Evolutionary conservation across 2,329 filamentous ascomycete genomes (phyloP).

Genomic region (Fusarium mangiferae): DNA sequence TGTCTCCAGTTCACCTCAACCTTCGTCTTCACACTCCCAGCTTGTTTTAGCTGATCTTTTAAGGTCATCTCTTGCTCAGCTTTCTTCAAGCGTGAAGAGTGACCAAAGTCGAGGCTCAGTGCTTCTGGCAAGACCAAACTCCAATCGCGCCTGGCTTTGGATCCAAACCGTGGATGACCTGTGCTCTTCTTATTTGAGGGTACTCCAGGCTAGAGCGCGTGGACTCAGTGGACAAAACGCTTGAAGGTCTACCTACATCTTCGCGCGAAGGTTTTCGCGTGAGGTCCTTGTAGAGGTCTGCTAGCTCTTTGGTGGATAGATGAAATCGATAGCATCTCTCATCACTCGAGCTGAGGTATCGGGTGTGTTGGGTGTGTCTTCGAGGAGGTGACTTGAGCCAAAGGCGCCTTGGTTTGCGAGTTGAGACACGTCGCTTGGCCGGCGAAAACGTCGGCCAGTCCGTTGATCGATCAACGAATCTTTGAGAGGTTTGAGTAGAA

Average conservation of each 20-base stretch:
- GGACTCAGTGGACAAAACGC: no score
- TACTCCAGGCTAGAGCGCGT: no score
- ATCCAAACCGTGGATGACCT: no score
- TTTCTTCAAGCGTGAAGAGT: not conserved
- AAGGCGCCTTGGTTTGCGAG: not conserved
- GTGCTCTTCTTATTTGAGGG: no score
- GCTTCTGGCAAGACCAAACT: not conserved
- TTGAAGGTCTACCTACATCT: no score
- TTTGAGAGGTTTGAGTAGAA: not conserved
- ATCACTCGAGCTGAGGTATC: not conserved
- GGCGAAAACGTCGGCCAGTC: not conserved
- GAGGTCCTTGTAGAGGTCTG: no score
- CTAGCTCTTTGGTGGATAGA: not conserved
- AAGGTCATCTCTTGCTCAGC: not conserved
- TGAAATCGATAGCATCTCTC: not conserved
- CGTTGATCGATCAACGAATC: not conserved
- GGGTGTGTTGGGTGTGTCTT: not conserved
- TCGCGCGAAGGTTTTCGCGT: no score
- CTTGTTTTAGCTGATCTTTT: not conserved
- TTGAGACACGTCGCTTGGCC: not conserved
- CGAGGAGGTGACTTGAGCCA: not conserved
- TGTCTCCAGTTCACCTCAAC: no score
- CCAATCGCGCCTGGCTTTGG: not conserved
- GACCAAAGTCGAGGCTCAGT: not conserved
- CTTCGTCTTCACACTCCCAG: not conserved